Evolutionary conservation across 768 basidiomycete species (phyloP), one percentile per base, ranked within the genome.

Genomic region (Mrakia gelida): DNA sequence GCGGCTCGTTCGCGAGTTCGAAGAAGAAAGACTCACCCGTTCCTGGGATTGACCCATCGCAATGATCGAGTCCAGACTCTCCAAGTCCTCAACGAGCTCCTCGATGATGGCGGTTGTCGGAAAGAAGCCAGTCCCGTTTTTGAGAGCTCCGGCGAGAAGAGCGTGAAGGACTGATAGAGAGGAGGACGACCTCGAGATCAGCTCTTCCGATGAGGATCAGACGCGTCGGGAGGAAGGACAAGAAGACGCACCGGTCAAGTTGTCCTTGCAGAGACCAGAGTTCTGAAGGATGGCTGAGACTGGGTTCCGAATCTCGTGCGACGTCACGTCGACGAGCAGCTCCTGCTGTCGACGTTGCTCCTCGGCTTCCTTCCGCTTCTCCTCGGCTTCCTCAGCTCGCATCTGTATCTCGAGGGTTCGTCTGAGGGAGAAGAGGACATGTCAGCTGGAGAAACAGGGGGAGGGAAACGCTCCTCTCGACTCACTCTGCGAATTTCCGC

Each of bases 321-420:
- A 68, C 0, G 85, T 85, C 34, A 86, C 85, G 73, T 86, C 86
- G 62, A 86, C 84, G 38, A 86, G 80, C 38, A 86, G 81, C 80
- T 86, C 85, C 79, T 86, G 86, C 54, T 83, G 84, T 4, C 85
- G 82, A 30, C 82, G 75, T n/a, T 49, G 52, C 73, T 82, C 81
- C 23, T 82, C 81, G 11, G 83, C 83, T 49, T 82, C 83, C 26
- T 74, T 77, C 32, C 81, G 71, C 49, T 81, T 76, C 63, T 80
- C 79, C 59, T 84, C 83, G 30, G 83, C 82, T 23, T 84, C 83
- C 45, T 80, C 81, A 26, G 82, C 82, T 9, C 82, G 80, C 63
- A 81, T 38, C 18, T 77, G 71, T 1, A 77, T 54, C 76, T 77
- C 76, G 54, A 77, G 76, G 1, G 76, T 77, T 10, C 76, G 70